These are phyloP conservation scores for Aphanomyces cochlioides DNA, from an alignment of 352 stramenopile genomes.

Conservation along the genomic window DNA sequence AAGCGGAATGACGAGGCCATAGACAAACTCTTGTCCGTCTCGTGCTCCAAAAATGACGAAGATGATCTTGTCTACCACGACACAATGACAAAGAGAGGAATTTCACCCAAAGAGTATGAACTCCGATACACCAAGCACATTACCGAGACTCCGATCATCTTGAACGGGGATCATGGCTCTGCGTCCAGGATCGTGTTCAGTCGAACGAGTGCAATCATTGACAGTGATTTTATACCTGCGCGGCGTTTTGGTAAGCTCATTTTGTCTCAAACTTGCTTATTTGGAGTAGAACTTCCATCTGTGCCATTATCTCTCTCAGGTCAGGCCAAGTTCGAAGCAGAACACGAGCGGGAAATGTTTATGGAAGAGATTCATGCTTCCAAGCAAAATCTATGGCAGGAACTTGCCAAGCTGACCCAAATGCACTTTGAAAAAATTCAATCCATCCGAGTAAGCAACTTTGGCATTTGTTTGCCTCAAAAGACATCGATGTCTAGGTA, in stretches of 20 bases:
- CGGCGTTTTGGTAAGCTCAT: not conserved
- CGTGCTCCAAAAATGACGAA: slow-evolving; percentile 3
- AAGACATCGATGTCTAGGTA: not conserved
- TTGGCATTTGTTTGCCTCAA: not conserved
- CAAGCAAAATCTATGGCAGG: not conserved
- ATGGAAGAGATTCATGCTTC: slow-evolving; percentile 3
- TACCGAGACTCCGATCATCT: not conserved
- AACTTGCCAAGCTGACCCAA: not conserved
- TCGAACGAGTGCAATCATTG: slow-evolving; percentile 2
- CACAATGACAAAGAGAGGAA: slow-evolving; percentile 3
- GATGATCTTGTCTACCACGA: slow-evolving; percentile 21
- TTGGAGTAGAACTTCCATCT: not conserved
- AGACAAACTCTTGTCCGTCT: slow-evolving; percentile 11
- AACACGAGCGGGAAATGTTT: not conserved
- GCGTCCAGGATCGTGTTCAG: not conserved
- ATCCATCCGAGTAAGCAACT: not conserved
- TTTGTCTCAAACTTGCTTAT: not conserved
- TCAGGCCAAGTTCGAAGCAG: not conserved
- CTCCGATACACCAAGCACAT: slow-evolving; percentile 15
- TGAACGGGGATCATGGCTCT: not conserved
- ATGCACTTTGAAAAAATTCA: slow-evolving; percentile 1
- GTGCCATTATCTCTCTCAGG: slow-evolving; percentile 2
- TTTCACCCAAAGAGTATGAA: slow-evolving; percentile 23
- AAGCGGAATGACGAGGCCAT: slow-evolving; percentile 11
- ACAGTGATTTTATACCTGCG: not conserved